phyloP scores from a whole-genome alignment of 768 basidiomycete species.

The Rhizopogon vulgaris region DNA sequence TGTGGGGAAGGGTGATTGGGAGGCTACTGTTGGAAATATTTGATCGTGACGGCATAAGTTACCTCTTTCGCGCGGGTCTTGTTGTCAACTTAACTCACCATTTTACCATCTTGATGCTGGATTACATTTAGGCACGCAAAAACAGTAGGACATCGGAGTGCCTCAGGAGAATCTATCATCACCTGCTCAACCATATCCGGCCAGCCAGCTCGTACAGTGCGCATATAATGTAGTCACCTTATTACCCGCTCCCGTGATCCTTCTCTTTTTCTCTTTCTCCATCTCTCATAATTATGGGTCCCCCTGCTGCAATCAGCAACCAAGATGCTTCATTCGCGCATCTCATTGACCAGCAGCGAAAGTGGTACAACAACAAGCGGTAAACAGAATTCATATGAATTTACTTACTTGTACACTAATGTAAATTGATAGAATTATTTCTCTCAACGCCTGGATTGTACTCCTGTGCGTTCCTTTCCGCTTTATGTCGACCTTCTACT shows the following conservation, averaged over 20 bases:
- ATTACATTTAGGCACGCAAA: not conserved
- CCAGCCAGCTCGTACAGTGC: constrained; percentile 9
- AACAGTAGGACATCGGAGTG: constrained; percentile 8
- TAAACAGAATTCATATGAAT: constrained; percentile 18
- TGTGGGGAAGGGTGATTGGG: too few relatives aligned
- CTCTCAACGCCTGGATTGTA: constrained; percentile 64
- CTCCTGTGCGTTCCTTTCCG: constrained; percentile 41
- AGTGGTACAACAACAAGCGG: constrained; percentile 76
- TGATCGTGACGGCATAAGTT: not conserved
- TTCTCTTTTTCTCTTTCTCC: constrained; percentile 5
- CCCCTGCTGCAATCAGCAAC: constrained; percentile 34
- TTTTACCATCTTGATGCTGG: not conserved
- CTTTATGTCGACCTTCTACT: constrained; percentile 1
- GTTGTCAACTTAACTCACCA: too few relatives aligned
- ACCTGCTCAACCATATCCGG: constrained; percentile 3
- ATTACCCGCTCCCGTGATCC: constrained; percentile 27
- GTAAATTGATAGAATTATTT: constrained; percentile 39
- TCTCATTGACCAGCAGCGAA: constrained; percentile 58
- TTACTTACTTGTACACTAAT: not conserved
- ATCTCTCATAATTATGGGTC: constrained; percentile 40
- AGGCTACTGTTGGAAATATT: too few relatives aligned
- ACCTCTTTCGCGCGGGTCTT: not conserved
- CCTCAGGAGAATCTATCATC: constrained; percentile 17
- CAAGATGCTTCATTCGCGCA: constrained; percentile 37
- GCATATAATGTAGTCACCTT: not conserved